A percentile compares a stretch with the other conserved stretches of the same genome.
These are phyloP conservation scores for Xenoacremonium recifei DNA, from an alignment of 2,329 filamentous ascomycete species.

Conservation along the genomic window DNA sequence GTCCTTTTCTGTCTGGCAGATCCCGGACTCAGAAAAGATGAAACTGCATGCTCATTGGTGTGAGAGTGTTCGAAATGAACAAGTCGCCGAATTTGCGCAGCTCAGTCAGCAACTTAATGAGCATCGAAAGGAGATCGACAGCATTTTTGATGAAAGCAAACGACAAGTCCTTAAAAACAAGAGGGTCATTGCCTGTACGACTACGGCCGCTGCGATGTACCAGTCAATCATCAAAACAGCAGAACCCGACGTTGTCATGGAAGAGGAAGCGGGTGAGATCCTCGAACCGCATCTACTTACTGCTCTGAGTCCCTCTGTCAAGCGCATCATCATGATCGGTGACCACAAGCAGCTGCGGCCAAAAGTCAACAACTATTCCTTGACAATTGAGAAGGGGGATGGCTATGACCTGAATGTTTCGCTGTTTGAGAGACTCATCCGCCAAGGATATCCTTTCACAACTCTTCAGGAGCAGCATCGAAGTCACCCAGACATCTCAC, in stretches of 20 bases:
- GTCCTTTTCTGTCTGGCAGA: constrained; percentile 49
- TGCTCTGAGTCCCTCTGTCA: constrained; percentile 51
- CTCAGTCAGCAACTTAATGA: constrained; percentile 41
- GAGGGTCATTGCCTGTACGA: constrained; percentile 68
- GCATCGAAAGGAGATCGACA: constrained; percentile 38
- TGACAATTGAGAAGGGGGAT: constrained; percentile 62
- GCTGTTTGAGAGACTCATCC: constrained; percentile 66
- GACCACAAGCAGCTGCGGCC: constrained; percentile 73
- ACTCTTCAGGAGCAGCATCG: constrained; percentile 63
- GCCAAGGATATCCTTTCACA: constrained; percentile 50
- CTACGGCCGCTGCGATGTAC: constrained; percentile 66
- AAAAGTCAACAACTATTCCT: constrained; percentile 58
- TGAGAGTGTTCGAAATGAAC: constrained; percentile 47
- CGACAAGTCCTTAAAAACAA: constrained; percentile 48
- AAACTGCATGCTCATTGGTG: constrained; percentile 42
- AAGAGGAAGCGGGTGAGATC: constrained; percentile 75
- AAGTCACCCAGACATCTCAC: constrained; percentile 67
- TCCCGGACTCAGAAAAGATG: constrained; percentile 38
- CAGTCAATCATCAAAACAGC: constrained; percentile 51
- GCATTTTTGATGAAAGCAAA: constrained; percentile 43
- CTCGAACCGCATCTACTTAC: constrained; percentile 64
- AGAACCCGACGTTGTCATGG: constrained; percentile 58
- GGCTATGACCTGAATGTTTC: constrained; percentile 68
- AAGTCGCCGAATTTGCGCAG: constrained; percentile 38
- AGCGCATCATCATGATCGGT: constrained; percentile 69